A percentile compares a stretch with the other conserved stretches of the same genome.
These are phyloP conservation scores for Aphanomyces euteiches DNA, from an alignment of 352 stramenopile genomes.

Conservation along the genomic window DNA sequence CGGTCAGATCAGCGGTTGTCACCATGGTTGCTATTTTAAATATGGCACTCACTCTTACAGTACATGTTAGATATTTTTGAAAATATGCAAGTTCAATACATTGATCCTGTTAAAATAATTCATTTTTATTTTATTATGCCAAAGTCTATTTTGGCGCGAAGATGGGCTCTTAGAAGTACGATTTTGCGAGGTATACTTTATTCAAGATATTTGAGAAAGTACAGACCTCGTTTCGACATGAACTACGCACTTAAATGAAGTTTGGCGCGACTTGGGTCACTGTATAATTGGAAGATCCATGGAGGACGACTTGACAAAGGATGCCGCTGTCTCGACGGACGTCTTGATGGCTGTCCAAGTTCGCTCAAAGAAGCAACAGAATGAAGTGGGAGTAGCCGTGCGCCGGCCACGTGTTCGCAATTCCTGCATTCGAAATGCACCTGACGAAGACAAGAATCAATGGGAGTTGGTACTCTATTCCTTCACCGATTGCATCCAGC, in stretches of 20 bases:
- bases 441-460: constrained; percentile 76
- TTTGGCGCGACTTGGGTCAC: neutral
- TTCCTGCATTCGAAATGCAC: constrained; percentile 69
- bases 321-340: constrained; percentile 44
- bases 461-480: constrained; percentile 72
- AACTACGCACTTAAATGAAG: neutral
- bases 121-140: constrained; percentile 7
- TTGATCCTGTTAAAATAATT: neutral
- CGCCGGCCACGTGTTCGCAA: constrained; percentile 60
- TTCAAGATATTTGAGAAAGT: constrained; percentile 3
- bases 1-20: neutral
- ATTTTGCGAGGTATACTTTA: neutral
- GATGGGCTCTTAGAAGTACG: constrained; percentile 22
- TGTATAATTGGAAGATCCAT: constrained; percentile 26
- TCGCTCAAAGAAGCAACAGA: constrained; percentile 73
- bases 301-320: neutral
- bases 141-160: neutral
- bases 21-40: no score
- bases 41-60: no score
- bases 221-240: neutral
- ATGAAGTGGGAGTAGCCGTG: constrained; percentile 75
- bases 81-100: neutral
- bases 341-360: constrained; percentile 76
- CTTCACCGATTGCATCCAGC: constrained; percentile 81
- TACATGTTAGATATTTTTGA: no score